phyloP scores from a whole-genome alignment of 371 early-diverging fungal genomes.

The Haplosporangium sp. region DNA sequence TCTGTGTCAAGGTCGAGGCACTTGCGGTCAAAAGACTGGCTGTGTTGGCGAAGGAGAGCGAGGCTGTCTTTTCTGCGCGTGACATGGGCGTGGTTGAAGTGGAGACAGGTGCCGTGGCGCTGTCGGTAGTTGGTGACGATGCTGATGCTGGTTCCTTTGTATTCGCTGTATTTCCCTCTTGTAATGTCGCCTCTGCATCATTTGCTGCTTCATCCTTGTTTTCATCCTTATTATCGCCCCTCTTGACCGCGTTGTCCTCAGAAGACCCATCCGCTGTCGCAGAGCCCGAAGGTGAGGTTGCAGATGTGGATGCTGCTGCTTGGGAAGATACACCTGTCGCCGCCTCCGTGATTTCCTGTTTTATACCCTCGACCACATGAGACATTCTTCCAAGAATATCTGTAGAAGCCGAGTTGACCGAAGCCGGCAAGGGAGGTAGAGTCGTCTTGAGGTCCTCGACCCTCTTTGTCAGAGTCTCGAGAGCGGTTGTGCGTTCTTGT shows the following conservation, averaged over 20 bases:
- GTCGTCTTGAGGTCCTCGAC: conserved; percentile 47
- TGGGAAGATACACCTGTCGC: conserved; percentile 25
- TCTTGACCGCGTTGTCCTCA: neutral
- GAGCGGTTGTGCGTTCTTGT: conserved; percentile 38
- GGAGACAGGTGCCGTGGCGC: too few relatives aligned
- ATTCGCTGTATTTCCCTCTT: neutral
- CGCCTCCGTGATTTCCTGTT: conserved; percentile 47
- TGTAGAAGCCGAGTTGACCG: conserved; percentile 34
- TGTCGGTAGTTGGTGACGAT: neutral
- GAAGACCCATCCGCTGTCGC: neutral
- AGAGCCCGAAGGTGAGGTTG: neutral
- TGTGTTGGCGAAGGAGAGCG: conserved; percentile 40
- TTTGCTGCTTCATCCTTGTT: neutral
- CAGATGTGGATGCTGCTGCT: neutral
- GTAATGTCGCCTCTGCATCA: neutral
- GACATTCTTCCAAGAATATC: conserved; percentile 36
- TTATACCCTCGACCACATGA: conserved; percentile 37
- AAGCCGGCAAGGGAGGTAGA: conserved; percentile 35
- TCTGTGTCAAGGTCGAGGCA: conserved; percentile 33
- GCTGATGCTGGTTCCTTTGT: conserved; percentile 1
- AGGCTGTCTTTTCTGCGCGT: conserved; percentile 14
- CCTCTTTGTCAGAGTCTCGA: conserved; percentile 32
- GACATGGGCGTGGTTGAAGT: neutral
- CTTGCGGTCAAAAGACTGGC: conserved; percentile 44
- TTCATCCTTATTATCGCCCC: conserved; percentile 1